Evolutionary conservation across 345 rosid species (phyloP), one percentile per base, ranked within the genome.

Genomic region (Ceriops zippeliana): DNA sequence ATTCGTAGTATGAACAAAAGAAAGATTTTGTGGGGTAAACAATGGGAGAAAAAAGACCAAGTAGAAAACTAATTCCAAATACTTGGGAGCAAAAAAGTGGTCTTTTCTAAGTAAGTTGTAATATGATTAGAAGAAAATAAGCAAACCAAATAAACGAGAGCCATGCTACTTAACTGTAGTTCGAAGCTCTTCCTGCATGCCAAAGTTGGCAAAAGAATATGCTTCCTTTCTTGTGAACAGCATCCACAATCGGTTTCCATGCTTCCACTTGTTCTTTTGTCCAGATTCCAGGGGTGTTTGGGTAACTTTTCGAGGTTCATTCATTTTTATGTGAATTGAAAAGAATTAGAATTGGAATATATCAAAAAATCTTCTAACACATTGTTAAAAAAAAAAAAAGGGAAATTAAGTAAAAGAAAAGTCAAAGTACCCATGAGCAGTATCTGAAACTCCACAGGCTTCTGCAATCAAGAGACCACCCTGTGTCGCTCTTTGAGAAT

Each of bases 381-480:
- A 42, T 13, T 0, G 5, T 8, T 11, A 42, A 13, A 27, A 56
- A 15, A 22, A 2, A 0, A 24, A 22, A 24, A 0, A 24, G 9
- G 16, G 30, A 15, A 54, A 54, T 22, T 9, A 54, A 13, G 49
- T 4, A 13, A 42, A 42, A 42, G 4, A 13, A 19, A 30, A n/a
- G 24, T 4, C 51, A 19, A 17, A 5, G 8, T 79, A 75, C 82
- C 80, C 81, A 1, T 34, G 63, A n/a, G 81, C 76, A 20, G 74
- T 70, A 21, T 76, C 54, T 17, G 83, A 76, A 38, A 76, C 28
- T 2, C 52, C 68, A 3, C 76, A 22, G 7, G 81, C 83, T 61
- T 80, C 83, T 15, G 66, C 30, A 5, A 80, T 65, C 66, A 77
- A 74, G 58, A 80, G 67, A 19, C 81, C 83, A 2, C 83, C 79